Percentiles rank a stretch among this genome's conserved stretches.
phyloP scores from a whole-genome alignment of 2,329 filamentous ascomycete genomes.

The Macroventuria anomochaeta region DNA sequence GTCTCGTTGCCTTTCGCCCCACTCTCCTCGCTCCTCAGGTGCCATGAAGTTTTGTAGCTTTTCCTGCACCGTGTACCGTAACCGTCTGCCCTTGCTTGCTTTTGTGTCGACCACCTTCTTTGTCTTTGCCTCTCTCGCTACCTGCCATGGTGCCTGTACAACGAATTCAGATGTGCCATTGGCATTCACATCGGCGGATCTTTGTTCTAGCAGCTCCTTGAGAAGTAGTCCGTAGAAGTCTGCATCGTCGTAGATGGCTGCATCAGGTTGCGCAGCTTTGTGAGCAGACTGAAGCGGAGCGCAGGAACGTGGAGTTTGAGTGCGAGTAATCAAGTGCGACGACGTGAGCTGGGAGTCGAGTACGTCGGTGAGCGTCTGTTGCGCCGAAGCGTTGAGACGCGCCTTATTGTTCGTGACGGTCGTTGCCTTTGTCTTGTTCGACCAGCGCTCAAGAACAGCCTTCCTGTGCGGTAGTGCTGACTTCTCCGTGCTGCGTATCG shows the following conservation, averaged over 20 bases:
- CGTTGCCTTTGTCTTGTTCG: slow-evolving; percentile 73
- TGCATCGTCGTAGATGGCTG: slow-evolving; percentile 84
- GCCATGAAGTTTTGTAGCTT: slow-evolving; percentile 99
- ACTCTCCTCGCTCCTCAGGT: slow-evolving; percentile 78
- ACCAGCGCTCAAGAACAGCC: slow-evolving; percentile 87
- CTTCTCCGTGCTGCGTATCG: slow-evolving; percentile 71
- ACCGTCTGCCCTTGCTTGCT: slow-evolving; percentile 92
- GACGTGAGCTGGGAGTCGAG: slow-evolving; percentile 73
- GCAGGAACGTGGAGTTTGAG: slow-evolving; percentile 75
- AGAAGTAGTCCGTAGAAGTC: slow-evolving; percentile 94
- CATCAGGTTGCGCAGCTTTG: slow-evolving; percentile 31
- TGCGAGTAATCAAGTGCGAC: slow-evolving; percentile 72
- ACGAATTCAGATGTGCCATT: slow-evolving; percentile 57
- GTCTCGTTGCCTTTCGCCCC: slow-evolving; percentile 82
- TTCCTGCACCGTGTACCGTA: slow-evolving; percentile 94
- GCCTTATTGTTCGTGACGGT: slow-evolving; percentile 59
- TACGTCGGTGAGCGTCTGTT: slow-evolving; percentile 70
- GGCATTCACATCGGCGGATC: slow-evolving; percentile 67
- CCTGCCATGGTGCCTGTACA: slow-evolving; percentile 61
- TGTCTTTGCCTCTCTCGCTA: slow-evolving; percentile 79
- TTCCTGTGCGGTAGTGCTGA: slow-evolving; percentile 67
- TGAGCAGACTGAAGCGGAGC: slow-evolving; percentile 69
- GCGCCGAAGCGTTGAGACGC: slow-evolving; percentile 64
- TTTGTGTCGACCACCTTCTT: slow-evolving; percentile 88
- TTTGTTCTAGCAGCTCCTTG: slow-evolving; percentile 90